A percentile compares a stretch with the other conserved stretches of the same genome.
phyloP scores from a whole-genome alignment of 345 rosid genomes.

The Sisymbrium irio region DNA sequence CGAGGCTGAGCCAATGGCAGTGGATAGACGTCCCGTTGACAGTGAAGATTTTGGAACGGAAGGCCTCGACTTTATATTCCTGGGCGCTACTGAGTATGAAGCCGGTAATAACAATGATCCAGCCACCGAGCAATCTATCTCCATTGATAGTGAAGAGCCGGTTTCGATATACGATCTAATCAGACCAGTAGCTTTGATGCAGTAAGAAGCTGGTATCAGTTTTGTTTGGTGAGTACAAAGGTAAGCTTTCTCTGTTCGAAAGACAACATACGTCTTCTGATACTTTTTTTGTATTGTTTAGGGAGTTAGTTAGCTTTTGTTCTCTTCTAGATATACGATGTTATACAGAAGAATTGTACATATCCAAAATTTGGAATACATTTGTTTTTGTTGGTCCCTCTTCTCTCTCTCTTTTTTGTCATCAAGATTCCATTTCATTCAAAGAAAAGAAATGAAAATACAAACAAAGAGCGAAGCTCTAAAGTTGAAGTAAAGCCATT shows the following conservation, averaged over 20 bases:
- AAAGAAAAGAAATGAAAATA: too few species aligned
- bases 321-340: background rate
- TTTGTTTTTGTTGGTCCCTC: background rate
- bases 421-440: too few species aligned
- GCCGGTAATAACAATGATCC: constrained; percentile 34
- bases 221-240: constrained; percentile 22
- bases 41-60: constrained; percentile 33
- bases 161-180: constrained; percentile 46
- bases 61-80: constrained; percentile 52
- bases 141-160: constrained; percentile 32
- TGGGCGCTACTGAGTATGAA: constrained; percentile 51
- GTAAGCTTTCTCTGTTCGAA: constrained; percentile 21
- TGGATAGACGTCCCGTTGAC: constrained; percentile 29
- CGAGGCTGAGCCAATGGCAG: constrained; percentile 36
- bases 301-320: background rate
- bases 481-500: too few species aligned
- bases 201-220: constrained; percentile 19
- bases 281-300: background rate
- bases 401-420: too few species aligned
- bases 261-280: too few species aligned
- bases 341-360: constrained; percentile 15
- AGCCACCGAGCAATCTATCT: constrained; percentile 23
- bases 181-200: constrained; percentile 53
- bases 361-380: constrained; percentile 7
- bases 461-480: too few species aligned